These are phyloP conservation scores for Ceratobasidium sp. DNA, from an alignment of 1,284 basidiomycete species.

Conservation along the genomic window DNA sequence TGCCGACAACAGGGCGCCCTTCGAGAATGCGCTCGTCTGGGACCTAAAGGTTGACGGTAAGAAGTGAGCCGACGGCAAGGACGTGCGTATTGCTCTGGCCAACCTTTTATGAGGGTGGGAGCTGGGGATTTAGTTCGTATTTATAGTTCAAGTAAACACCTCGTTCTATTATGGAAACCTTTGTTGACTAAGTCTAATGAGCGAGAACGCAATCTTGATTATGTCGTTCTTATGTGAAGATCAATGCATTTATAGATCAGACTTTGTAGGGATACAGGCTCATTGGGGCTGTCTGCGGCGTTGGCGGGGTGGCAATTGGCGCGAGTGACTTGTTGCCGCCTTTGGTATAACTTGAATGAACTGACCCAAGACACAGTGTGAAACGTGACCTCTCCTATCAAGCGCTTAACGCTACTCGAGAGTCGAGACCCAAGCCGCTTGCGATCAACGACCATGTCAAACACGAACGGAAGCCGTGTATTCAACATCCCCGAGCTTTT, in stretches of 20 bases:
- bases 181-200: not conserved
- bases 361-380: too few relatives aligned
- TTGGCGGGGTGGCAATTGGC: too few relatives aligned
- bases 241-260: too few relatives aligned
- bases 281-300: too few relatives aligned
- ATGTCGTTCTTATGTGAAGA: too few relatives aligned
- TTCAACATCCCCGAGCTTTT: not conserved
- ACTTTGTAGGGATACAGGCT: too few relatives aligned
- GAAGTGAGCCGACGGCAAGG: not conserved
- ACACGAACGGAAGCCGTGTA: not conserved
- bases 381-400: too few relatives aligned
- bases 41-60: slow-evolving; percentile 74
- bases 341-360: too few relatives aligned
- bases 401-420: too few relatives aligned
- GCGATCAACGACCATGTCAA: not conserved
- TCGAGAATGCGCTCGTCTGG: slow-evolving; percentile 91
- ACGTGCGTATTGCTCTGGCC: not conserved
- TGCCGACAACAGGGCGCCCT: slow-evolving; percentile 83
- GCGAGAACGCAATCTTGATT: too few relatives aligned
- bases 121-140: not conserved
- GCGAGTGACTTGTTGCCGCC: too few relatives aligned
- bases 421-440: not conserved
- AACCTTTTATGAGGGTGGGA: not conserved
- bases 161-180: not conserved
- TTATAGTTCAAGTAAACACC: not conserved